phyloP scores from a whole-genome alignment of 2,329 filamentous ascomycete species.

The Parastagonospora avenae region DNA sequence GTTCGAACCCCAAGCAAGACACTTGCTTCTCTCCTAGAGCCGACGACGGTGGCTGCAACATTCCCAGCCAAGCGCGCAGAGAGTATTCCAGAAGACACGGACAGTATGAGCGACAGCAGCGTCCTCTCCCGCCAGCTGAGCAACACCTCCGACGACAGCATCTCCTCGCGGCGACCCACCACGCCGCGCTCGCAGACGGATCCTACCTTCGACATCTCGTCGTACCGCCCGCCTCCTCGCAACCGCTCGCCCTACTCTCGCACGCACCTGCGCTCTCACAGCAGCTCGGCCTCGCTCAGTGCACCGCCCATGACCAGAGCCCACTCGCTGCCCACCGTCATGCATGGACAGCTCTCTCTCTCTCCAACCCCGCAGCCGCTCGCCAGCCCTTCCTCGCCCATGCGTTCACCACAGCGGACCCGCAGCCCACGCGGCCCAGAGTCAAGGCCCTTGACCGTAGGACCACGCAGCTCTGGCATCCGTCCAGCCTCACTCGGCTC shows the following conservation, averaged over 20 bases:
- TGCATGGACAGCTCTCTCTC: constrained; percentile 41
- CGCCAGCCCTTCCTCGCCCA: constrained; percentile 44
- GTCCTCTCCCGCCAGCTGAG: constrained; percentile 28
- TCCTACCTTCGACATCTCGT: constrained; percentile 33
- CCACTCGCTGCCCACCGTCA: constrained; percentile 53
- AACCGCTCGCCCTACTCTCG: constrained; percentile 56
- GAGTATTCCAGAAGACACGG: constrained; percentile 8
- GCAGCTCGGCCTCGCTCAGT: constrained; percentile 45
- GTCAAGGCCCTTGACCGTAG: constrained; percentile 15
- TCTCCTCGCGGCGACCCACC: constrained; percentile 31
- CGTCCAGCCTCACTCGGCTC: constrained; percentile 36
- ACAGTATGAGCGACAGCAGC: constrained; percentile 30
- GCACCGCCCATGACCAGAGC: constrained; percentile 56
- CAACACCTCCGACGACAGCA: constrained; percentile 31
- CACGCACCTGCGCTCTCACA: constrained; percentile 53
- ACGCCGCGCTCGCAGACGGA: constrained; percentile 49
- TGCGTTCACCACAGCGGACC: constrained; percentile 51
- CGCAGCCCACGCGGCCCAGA: constrained; percentile 43
- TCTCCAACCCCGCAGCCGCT: constrained; percentile 38
- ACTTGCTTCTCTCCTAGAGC: constrained; percentile 4
- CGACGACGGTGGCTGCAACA: constrained; percentile 1
- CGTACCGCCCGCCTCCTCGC: constrained; percentile 42
- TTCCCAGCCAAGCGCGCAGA: constrained; percentile 4
- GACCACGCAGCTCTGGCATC: constrained; percentile 26
- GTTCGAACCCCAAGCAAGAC: constrained; percentile 10